Evolutionary conservation across 2,329 filamentous ascomycete species (phyloP), one percentile per base, ranked within the genome.

Genomic region (Talaromyces atroroseus): DNA sequence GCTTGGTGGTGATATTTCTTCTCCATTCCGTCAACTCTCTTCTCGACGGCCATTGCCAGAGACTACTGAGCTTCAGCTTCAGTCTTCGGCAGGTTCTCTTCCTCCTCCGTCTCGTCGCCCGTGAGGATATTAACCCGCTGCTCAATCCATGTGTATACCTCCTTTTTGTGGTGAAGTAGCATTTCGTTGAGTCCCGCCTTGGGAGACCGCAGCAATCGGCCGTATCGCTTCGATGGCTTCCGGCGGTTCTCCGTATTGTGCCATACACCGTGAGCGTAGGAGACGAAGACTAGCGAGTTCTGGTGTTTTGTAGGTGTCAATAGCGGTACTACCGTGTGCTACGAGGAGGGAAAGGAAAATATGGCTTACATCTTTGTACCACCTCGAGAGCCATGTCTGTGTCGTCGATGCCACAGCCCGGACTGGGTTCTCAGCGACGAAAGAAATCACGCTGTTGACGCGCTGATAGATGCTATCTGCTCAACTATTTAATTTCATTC

Each of bases 371-470:
- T 84, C 79, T 67, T 87, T 88, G 73, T 96, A 97, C 92, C 92
- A 97, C 23, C 79, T 78, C 1, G 85, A 87, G 0, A 92, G 78
- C 59, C 72, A 77, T 18, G 80, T 78, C n/a, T 82, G 79, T 58
- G 95, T 88, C 26, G 84, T 82, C 61, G 94, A 91, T 34, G 89
- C 89, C 63, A 96, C 83, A 1, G 90, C 86, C 12, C 89, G 85
- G 18, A 96, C 79, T 29, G 83, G 83, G 55, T 89, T 80, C 38
- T 83, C 87, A 23, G 85, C 84, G 18, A 95, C 87, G 67, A 96
- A 96, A 60, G 88, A 90, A 62, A 96, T 79, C 14, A 95, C 81
- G 32, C 86, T 87, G 1, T 84, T 78, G 49, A 96, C 80, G 46
- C 81, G 81, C 7, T 82, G 76, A 65, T 88, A 88, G 64, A 87